phyloP scores from a whole-genome alignment of 2,329 filamentous ascomycete species.

The Cordyceps militaris region DNA sequence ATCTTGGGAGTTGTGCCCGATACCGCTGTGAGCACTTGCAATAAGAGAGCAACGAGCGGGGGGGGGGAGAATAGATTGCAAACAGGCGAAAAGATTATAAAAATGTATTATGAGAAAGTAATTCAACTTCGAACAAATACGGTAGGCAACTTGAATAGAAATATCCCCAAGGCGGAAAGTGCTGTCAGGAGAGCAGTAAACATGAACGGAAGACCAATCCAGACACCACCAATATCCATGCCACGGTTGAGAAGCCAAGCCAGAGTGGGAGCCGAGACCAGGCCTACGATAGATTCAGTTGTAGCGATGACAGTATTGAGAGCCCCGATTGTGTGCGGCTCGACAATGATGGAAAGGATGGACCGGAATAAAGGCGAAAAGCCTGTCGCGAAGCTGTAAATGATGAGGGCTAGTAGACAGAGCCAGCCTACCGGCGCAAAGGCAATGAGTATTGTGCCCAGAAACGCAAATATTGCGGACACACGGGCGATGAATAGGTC shows the following conservation, averaged over 20 bases:
- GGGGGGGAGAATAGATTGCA: not conserved
- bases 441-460: slow-evolving; percentile 32
- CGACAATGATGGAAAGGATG: slow-evolving; percentile 46
- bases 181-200: slow-evolving; percentile 28
- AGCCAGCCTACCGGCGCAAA: slow-evolving; percentile 29
- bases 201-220: slow-evolving; percentile 44
- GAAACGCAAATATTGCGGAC: slow-evolving; percentile 24
- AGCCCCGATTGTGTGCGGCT: slow-evolving; percentile 45
- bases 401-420: slow-evolving; percentile 34
- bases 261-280: slow-evolving; percentile 39
- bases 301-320: slow-evolving; percentile 47
- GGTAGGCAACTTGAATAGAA: slow-evolving; percentile 22
- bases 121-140: not conserved
- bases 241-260: slow-evolving; percentile 40
- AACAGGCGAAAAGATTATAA: not conserved
- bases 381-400: slow-evolving; percentile 40
- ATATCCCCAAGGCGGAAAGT: slow-evolving; percentile 24
- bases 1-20: too few relatives aligned
- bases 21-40: too few relatives aligned
- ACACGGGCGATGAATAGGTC: slow-evolving; percentile 35
- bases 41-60: not conserved
- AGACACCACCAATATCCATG: slow-evolving; percentile 37
- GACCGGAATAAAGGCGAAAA: slow-evolving; percentile 37
- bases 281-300: slow-evolving; percentile 41
- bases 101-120: not conserved